These are phyloP conservation scores for Mycena vitilis DNA, from an alignment of 768 basidiomycete genomes.

Conservation along the genomic window DNA sequence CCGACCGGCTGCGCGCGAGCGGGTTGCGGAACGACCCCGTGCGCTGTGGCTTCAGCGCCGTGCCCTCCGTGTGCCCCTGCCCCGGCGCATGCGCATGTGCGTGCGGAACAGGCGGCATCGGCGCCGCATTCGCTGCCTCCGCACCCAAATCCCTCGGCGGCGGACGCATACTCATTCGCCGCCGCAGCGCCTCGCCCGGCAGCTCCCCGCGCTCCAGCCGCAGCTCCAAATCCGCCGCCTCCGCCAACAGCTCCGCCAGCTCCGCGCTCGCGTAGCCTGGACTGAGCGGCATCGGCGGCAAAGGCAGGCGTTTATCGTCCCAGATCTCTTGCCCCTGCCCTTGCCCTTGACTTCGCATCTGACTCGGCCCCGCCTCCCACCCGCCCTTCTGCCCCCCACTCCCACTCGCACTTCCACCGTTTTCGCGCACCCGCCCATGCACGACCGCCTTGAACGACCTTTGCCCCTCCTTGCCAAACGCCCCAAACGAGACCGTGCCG, in stretches of 20 bases:
- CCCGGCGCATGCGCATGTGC: neutral
- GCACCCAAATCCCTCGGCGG: conserved; percentile 6
- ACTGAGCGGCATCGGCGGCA: conserved; percentile 53
- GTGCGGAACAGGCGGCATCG: conserved; percentile 11
- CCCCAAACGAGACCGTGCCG: conserved; percentile 39
- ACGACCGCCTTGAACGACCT: conserved; percentile 67
- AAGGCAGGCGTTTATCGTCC: conserved; percentile 44
- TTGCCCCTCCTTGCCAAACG: conserved; percentile 25
- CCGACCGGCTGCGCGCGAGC: conserved; percentile 35
- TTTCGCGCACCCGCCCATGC: conserved; percentile 64
- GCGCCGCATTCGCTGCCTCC: neutral
- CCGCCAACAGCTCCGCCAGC: conserved; percentile 63
- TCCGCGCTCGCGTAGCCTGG: conserved; percentile 60
- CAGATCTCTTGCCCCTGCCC: neutral
- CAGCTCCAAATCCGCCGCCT: conserved; percentile 69
- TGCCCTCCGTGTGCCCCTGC: neutral
- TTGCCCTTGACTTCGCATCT: neutral
- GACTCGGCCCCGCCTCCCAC: too few relatives aligned
- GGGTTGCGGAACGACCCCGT: conserved; percentile 22
- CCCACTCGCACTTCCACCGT: neutral
- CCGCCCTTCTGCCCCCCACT: conserved; percentile 3
- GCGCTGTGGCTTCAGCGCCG: conserved; percentile 6
- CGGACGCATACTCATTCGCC: conserved; percentile 24
- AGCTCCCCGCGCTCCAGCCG: conserved; percentile 62
- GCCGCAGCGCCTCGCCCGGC: conserved; percentile 48